phyloP scores from a whole-genome alignment of 1,139 yeast genomes.

The Blastobotrys persicus region DNA sequence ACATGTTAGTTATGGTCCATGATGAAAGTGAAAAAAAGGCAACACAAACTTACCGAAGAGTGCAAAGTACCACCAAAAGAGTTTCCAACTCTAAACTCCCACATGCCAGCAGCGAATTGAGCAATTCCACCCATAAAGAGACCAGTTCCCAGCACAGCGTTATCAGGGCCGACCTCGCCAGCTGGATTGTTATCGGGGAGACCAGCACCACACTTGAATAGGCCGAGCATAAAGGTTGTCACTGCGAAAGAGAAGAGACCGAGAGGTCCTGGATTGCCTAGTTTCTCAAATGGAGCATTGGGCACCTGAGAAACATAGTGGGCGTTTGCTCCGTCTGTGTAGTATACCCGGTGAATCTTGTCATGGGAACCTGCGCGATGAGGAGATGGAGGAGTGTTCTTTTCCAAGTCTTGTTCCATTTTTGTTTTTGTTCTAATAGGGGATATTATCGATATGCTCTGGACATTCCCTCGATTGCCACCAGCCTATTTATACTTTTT shows the following conservation, averaged over 20 bases:
- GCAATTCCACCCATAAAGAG: slow-evolving; percentile 77
- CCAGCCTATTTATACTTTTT: not conserved
- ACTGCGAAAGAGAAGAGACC: slow-evolving; percentile 84
- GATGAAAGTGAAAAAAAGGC: not conserved
- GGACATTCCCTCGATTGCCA: not conserved
- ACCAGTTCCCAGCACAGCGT: slow-evolving; percentile 65
- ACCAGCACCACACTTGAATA: slow-evolving; percentile 6
- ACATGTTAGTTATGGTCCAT: too few relatives aligned
- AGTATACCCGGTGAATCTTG: not conserved
- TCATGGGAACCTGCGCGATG: not conserved
- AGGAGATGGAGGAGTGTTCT: not conserved
- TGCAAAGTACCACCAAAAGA: slow-evolving; percentile 85
- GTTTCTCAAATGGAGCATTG: slow-evolving; percentile 37
- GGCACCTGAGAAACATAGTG: slow-evolving; percentile 6
- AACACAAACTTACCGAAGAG: slow-evolving; percentile 40
- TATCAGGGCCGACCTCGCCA: slow-evolving; percentile 14
- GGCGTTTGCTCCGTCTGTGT: not conserved
- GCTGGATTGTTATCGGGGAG: slow-evolving; percentile 3
- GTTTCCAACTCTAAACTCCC: slow-evolving; percentile 64
- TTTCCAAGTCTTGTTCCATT: slow-evolving; percentile 3
- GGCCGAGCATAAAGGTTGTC: slow-evolving; percentile 42
- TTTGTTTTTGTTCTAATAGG: not conserved
- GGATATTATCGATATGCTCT: not conserved
- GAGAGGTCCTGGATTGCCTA: slow-evolving; percentile 85
- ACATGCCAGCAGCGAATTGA: slow-evolving; percentile 71